phyloP scores from a whole-genome alignment of 805 yeast species.

The Yarrowia yakushimensis region DNA sequence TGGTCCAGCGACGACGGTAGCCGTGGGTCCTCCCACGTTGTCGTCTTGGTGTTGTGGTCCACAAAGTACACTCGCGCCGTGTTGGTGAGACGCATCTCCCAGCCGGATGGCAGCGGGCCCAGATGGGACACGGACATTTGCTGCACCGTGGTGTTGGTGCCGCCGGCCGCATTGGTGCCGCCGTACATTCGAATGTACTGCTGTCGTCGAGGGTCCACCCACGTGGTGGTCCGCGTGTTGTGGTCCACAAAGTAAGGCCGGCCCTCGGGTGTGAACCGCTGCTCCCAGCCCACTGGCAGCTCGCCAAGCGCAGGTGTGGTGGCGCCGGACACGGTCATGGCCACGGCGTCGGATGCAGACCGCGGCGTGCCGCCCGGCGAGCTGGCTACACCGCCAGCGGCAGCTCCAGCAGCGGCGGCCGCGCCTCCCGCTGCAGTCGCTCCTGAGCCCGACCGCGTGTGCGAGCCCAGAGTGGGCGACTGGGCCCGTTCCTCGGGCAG shows the following conservation, averaged over 20 bases:
- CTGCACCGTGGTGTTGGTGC: constrained; percentile 78
- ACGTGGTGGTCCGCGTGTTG: constrained; percentile 98
- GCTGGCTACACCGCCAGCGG: constrained; percentile 47
- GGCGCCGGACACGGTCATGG: constrained; percentile 55
- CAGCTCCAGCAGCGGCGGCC: constrained; percentile 39
- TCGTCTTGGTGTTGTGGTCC: constrained; percentile 97
- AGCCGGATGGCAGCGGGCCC: constrained; percentile 97
- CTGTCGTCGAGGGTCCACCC: constrained; percentile 99
- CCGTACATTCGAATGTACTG: constrained; percentile 96
- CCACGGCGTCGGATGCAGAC: constrained; percentile 44
- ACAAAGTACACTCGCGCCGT: constrained; percentile 98
- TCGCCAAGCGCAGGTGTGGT: constrained; percentile 94
- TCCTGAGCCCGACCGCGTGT: constrained; percentile 41
- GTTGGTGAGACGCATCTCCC: constrained; percentile 99
- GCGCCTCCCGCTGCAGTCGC: constrained; percentile 34
- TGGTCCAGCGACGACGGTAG: constrained; percentile 95
- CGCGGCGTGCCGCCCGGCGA: constrained; percentile 47
- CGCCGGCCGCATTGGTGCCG: constrained; percentile 51
- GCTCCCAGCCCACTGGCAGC: constrained; percentile 99
- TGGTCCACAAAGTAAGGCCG: constrained; percentile 98
- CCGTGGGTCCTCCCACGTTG: constrained; percentile 99
- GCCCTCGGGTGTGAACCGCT: constrained; percentile 95
- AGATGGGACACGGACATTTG: constrained; percentile 97
- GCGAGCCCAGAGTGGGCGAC: constrained; percentile 22
- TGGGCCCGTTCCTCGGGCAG: constrained; percentile 48